Base-by-base conservation (phyloP, 371 early-diverging fungal species). In the Mortierella sp. region DNA sequence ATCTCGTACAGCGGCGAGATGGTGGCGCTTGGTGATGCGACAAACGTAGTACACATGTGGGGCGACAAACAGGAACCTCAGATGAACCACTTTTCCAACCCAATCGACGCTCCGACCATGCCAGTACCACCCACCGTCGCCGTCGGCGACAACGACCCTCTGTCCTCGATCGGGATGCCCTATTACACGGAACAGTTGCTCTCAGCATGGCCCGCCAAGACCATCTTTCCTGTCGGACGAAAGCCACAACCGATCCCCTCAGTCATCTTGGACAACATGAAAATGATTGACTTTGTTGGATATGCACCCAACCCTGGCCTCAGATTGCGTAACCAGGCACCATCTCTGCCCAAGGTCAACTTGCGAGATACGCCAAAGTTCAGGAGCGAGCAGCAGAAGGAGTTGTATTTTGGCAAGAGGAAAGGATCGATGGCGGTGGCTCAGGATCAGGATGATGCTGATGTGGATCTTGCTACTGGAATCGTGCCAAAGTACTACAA, bases 201-300 rank as follows among this genome's bases (percentile, higher is more conserved):
- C 6, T 96, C 96, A 5, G 91, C 91, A 0, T 96, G 96, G 96
- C 94, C 96, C 16, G 75, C 89, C 3, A 88, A 90, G 63, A 83
- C 92, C 32, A 83, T 90, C 8, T 93, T 91, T 78, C 92, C 92
- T 35, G 94, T 94, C 0, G 96, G 95, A 16, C 74, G 86, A 29
- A 85, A 85, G 58, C 79, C 86, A 10, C 89, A 91, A 49, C 96
- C 95, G 4, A 89, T 95, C 2, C 89, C 93, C 4, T 85, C 89
- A 24, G 95, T 93, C 16, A 90, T 97, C 14, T 74, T 96, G 21
- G 90, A 91, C 55, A 93, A 93, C 72, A 95, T 97, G 88, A 97
- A 97, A 87, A 95, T 93, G 85, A 95, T 95, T 79, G 97, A 96
- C 79, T 97, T 95, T 90, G 97, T 98, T 6, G 98, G 97, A 0